Conservation (phyloP, 2,329 filamentous ascomycete genomes). For the Rutstroemia sydowiana region DNA sequence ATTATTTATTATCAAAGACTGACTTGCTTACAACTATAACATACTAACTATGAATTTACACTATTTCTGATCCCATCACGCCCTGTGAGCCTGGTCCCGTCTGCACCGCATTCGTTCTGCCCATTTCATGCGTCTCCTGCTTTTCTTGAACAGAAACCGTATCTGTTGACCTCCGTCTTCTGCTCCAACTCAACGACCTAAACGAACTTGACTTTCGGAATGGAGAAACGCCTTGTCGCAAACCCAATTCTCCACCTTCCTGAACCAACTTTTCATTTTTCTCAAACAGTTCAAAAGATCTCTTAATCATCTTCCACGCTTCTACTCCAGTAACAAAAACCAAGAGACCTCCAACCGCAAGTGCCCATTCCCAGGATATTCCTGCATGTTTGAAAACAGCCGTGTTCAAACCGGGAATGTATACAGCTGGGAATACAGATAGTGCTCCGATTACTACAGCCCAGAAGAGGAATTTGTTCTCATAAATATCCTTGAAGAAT, state of each 20-base stretch:
- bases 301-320: constrained; percentile 60
- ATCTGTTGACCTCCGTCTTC: neutral
- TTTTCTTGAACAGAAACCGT: constrained; percentile 13
- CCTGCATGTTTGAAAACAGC: constrained; percentile 58
- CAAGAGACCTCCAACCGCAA: constrained; percentile 52
- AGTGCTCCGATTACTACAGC: constrained; percentile 51
- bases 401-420: constrained; percentile 61
- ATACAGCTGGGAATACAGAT: constrained; percentile 52
- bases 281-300: constrained; percentile 27
- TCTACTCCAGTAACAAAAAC: constrained; percentile 60
- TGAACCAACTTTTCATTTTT: too few relatives aligned
- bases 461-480: constrained; percentile 66
- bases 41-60: too few relatives aligned
- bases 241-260: neutral
- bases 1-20: too few relatives aligned
- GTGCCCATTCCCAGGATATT: constrained; percentile 63
- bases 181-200: neutral
- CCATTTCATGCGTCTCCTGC: constrained; percentile 10
- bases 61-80: too few relatives aligned
- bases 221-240: constrained; percentile 3
- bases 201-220: neutral
- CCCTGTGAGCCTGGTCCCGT: neutral
- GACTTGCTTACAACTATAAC: too few relatives aligned
- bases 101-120: neutral
- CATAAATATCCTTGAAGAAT: constrained; percentile 60